A percentile compares a stretch with the other conserved stretches of the same genome.
Evolutionary conservation across 768 basidiomycete species (phyloP).

Genomic region (Suillus placidus): DNA sequence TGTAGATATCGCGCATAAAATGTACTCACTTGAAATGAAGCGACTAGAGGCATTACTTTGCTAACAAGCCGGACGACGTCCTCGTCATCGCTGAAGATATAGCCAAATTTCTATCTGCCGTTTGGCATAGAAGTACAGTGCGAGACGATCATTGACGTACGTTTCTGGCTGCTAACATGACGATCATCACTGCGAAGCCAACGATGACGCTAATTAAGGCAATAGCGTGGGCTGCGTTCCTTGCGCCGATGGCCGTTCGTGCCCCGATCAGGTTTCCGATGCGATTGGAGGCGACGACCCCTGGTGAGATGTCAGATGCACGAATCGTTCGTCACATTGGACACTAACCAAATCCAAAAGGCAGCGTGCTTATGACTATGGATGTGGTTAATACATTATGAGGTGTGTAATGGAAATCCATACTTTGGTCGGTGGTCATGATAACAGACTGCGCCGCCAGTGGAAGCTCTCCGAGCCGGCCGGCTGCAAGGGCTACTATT

Average conservation of each 20-base stretch:
- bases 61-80: constrained; percentile 53
- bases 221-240: constrained; percentile 60
- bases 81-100: constrained; percentile 67
- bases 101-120: constrained; percentile 53
- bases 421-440: constrained; percentile 81
- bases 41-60: constrained; percentile 54
- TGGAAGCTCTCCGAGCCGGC: constrained; percentile 63
- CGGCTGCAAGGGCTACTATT: constrained; percentile 78
- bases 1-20: background rate
- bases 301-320: constrained; percentile 23
- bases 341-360: constrained; percentile 64
- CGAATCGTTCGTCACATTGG: background rate
- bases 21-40: constrained; percentile 50
- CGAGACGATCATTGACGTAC: constrained; percentile 37
- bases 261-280: constrained; percentile 75
- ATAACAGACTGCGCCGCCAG: constrained; percentile 79
- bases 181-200: constrained; percentile 59
- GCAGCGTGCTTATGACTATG: constrained; percentile 69
- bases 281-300: constrained; percentile 72
- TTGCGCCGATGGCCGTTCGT: constrained; percentile 53
- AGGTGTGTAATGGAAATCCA: constrained; percentile 8
- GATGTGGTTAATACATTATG: constrained; percentile 5
- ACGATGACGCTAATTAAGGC: constrained; percentile 65
- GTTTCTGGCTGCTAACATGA: constrained; percentile 58
- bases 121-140: constrained; percentile 1